Evolutionary conservation across 305 asterid genomes (phyloP).

Genomic region (Fraxinus nigra): DNA sequence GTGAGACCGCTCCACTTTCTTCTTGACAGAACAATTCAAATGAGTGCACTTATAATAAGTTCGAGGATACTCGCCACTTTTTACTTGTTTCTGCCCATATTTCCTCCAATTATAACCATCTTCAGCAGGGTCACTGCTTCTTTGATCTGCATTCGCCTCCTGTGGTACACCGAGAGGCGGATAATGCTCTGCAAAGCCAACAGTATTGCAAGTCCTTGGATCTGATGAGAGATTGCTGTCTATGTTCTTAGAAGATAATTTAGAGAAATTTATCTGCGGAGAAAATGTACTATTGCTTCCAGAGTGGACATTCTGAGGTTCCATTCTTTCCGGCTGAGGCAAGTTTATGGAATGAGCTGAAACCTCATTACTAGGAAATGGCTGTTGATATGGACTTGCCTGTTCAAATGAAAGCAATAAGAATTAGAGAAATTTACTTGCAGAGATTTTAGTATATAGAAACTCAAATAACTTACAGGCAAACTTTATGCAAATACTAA

Average conservation of each 20-base stretch:
- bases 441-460: neutral
- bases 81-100: constrained; percentile 67
- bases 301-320: constrained; percentile 27
- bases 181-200: constrained; percentile 36
- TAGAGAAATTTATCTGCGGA: constrained; percentile 38
- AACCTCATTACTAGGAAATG: neutral
- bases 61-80: constrained; percentile 58
- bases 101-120: constrained; percentile 71
- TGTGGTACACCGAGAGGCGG: constrained; percentile 43
- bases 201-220: constrained; percentile 36
- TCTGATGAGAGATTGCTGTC: constrained; percentile 32
- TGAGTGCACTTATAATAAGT: constrained; percentile 66
- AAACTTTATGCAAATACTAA: neutral
- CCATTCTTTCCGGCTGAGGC: constrained; percentile 24
- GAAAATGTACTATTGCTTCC: constrained; percentile 24
- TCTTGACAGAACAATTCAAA: constrained; percentile 50
- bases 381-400: constrained; percentile 18
- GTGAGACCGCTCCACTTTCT: constrained; percentile 55
- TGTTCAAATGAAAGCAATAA: constrained; percentile 24
- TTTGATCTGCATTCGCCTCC: constrained; percentile 43
- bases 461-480: neutral
- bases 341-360: constrained; percentile 32
- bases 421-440: constrained; percentile 8
- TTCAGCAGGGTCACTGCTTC: constrained; percentile 34
- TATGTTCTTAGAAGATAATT: constrained; percentile 36